Conservation (phyloP, 169 alveolate species). For the Plasmodium coatneyi region DNA sequence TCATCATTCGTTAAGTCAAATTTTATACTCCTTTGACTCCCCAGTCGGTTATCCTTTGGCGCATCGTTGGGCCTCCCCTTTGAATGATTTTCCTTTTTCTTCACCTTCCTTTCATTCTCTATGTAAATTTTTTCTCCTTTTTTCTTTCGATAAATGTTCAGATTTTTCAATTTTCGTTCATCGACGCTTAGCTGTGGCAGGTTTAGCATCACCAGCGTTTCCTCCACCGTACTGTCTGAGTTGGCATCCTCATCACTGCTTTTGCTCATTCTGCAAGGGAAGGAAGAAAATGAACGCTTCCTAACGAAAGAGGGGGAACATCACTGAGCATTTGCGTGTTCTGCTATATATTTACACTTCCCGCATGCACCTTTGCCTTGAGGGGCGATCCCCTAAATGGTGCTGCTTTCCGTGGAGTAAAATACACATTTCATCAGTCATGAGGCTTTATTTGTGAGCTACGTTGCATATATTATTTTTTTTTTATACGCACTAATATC, state of each 20-base stretch:
- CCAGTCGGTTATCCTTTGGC: background rate
- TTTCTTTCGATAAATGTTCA: constrained; percentile 40
- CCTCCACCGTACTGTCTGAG: constrained; percentile 68
- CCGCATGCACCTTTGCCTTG: background rate
- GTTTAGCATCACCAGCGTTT: constrained; percentile 71
- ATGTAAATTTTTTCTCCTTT: constrained; percentile 21
- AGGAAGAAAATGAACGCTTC: too few species aligned
- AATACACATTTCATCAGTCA: background rate
- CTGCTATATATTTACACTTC: background rate
- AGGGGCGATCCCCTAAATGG: background rate
- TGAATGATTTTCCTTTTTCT: background rate
- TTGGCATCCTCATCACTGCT: background rate
- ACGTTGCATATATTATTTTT: background rate
- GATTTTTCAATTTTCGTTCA: constrained; percentile 48
- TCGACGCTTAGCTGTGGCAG: constrained; percentile 32
- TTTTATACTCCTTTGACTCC: background rate
- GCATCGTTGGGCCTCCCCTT: background rate
- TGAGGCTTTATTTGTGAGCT: background rate
- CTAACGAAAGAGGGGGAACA: background rate
- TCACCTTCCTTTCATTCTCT: background rate
- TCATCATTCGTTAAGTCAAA: constrained; percentile 46
- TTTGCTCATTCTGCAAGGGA: background rate
- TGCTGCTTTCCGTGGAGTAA: background rate
- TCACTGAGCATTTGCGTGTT: background rate
- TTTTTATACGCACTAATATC: too few species aligned